Percentiles rank a stretch among this genome's conserved stretches.
Evolutionary conservation across 129 eudicot species (phyloP).

Genomic region (Flaveria sonorensis): DNA sequence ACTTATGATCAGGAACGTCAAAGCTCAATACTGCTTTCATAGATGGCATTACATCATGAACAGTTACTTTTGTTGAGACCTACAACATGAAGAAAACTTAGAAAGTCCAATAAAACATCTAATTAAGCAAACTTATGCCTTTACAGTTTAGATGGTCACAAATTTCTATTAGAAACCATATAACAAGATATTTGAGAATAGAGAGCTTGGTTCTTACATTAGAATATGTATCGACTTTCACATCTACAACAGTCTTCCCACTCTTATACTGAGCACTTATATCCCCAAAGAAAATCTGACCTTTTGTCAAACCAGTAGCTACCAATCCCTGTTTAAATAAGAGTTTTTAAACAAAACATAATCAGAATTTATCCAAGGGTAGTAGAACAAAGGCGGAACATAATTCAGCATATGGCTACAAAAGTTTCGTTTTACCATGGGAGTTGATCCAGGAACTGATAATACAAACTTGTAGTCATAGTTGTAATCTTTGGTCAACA

Average conservation of each 20-base stretch:
- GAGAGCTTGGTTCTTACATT: slow-evolving; percentile 54
- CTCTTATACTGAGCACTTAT: slow-evolving; percentile 72
- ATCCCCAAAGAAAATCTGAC: slow-evolving; percentile 79
- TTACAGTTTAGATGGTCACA: background rate
- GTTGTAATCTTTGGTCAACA: slow-evolving; percentile 89
- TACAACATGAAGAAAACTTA: slow-evolving; percentile 34
- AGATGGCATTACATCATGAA: slow-evolving; percentile 56
- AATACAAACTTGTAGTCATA: slow-evolving; percentile 86
- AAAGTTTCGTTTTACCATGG: slow-evolving; percentile 48
- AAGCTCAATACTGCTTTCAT: slow-evolving; percentile 76
- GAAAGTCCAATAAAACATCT: background rate
- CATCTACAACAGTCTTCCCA: slow-evolving; percentile 75
- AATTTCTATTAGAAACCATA: background rate
- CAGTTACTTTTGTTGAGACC: slow-evolving; percentile 83
- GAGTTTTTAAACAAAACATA: background rate
- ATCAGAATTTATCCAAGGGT: background rate
- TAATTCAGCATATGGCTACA: background rate
- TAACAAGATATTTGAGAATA: background rate
- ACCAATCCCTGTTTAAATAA: slow-evolving; percentile 64
- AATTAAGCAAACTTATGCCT: background rate
- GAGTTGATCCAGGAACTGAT: slow-evolving; percentile 75
- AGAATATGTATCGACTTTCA: slow-evolving; percentile 88
- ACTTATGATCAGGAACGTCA: slow-evolving; percentile 90
- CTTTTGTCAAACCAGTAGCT: slow-evolving; percentile 84
- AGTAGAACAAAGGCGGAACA: background rate